Conservation (phyloP, 2,329 filamentous ascomycete genomes). For the Trichoderma atrobrunneum region DNA sequence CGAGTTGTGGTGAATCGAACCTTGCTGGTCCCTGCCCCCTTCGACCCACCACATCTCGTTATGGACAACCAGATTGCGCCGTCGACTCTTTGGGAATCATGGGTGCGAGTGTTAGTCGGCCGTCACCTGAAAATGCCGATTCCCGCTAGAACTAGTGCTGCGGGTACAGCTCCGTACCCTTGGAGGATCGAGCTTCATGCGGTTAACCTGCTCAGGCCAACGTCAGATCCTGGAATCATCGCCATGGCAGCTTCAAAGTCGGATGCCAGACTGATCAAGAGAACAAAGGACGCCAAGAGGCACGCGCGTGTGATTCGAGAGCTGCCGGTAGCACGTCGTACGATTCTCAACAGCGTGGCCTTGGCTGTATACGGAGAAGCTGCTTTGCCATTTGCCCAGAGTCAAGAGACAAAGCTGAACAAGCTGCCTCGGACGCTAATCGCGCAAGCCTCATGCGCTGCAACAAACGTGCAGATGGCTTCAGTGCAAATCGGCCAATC, state of each 20-base stretch:
- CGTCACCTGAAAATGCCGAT: constrained; percentile 11
- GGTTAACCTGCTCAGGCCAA: background rate
- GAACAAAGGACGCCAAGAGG: background rate
- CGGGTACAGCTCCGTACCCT: background rate
- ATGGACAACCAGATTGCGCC: constrained; percentile 4
- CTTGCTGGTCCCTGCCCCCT: background rate
- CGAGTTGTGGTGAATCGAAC: background rate
- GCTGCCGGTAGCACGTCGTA: background rate
- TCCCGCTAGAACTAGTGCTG: constrained; percentile 7
- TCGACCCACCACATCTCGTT: constrained; percentile 4
- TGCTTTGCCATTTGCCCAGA: background rate
- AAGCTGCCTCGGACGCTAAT: background rate
- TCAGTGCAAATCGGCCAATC: constrained; percentile 15
- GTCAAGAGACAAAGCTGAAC: background rate
- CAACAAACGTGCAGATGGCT: constrained; percentile 9
- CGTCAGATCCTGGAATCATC: background rate
- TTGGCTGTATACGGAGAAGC: background rate
- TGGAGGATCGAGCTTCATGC: background rate
- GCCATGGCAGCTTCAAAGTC: background rate
- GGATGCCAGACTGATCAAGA: too few species aligned
- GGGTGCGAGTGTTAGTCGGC: background rate
- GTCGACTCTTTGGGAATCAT: background rate
- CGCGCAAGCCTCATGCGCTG: constrained; percentile 11
- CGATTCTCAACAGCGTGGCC: background rate
- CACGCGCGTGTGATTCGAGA: background rate